Conservation (phyloP, 2,329 filamentous ascomycete genomes). For the Fusarium annulatum region DNA sequence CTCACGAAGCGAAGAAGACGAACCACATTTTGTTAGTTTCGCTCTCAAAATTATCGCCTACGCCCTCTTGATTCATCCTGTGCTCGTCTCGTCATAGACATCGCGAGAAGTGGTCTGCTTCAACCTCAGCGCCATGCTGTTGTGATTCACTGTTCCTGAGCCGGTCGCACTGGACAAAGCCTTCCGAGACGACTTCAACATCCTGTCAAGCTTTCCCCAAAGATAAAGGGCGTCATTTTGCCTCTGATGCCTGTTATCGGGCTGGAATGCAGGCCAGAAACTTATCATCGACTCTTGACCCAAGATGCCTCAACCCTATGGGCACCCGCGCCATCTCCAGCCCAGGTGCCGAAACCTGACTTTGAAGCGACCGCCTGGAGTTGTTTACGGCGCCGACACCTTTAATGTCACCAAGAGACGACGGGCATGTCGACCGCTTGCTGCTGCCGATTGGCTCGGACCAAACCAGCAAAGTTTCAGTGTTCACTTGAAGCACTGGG, state of each 20-base stretch:
- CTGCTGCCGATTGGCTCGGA: neutral
- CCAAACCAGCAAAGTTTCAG: neutral
- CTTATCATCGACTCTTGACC: neutral
- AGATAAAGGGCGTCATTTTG: too few relatives aligned
- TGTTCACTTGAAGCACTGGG: neutral
- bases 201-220: neutral
- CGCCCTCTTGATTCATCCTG: fast-evolving
- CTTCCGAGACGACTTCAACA: neutral
- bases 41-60: fast-evolving
- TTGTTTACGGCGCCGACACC: neutral
- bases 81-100: neutral
- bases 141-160: too few relatives aligned
- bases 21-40: fast-evolving
- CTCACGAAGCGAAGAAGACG: neutral
- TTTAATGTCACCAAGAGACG: neutral
- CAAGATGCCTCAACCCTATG: neutral
- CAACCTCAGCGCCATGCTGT: neutral
- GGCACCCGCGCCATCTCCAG: too few relatives aligned
- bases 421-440: neutral
- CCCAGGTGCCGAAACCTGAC: neutral
- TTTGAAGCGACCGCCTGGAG: neutral
- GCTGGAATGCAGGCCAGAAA: neutral
- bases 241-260: fast-evolving
- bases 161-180: fast-evolving
- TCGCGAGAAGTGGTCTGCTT: neutral